Evolutionary conservation across 805 yeast genomes (phyloP), one percentile per base, ranked within the genome.

Genomic region (Wickerhamiella galacta): DNA sequence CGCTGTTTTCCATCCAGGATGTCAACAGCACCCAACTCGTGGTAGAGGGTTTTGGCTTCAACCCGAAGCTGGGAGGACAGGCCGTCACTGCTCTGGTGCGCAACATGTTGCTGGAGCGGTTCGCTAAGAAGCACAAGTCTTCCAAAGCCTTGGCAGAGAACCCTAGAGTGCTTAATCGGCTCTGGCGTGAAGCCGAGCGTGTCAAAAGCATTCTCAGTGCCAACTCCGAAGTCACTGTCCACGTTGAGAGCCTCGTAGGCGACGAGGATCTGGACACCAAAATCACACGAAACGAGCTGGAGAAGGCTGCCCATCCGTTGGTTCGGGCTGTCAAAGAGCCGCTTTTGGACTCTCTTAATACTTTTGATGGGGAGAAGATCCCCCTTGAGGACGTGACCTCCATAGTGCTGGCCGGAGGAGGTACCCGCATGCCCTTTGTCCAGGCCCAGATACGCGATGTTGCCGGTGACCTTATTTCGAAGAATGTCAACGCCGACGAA

Each of bases 401-500:
- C 2, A 71, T 90, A 3, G 72, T 90, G 35, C 63, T 85, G 35
- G 68, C 79, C 27, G 98, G 98, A 41, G 98, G 98, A 1, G 71
- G 93, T 0, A 72, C 87, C 4, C 71, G 98, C 52, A 79, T 82
- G 20, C 98, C 98, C 11, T 66, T 78, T 47, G 77, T 90, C 30
- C 57, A 81, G 37, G 39, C 51, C 2, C 50, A 66, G 2, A 58
- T 72, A 28, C 32, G 34, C 14, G 33, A 30, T 12, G 57, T 75
- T 26, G 81, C 76, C 1, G 70, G 69, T 14, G 75, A 70, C 2
- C 50, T 60, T 31, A 61, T 85, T 25, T 65, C 93, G 16, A 82
- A 75, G 53, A 80, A 75, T 32, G 92, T 90, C 28, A 90, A 90
- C 54, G 90, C 98, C 0, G 98, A 90, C 55, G 98, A 90, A 58